These are phyloP conservation scores for Carpinus viminea DNA, from an alignment of 306 rosid genomes.

Conservation along the genomic window DNA sequence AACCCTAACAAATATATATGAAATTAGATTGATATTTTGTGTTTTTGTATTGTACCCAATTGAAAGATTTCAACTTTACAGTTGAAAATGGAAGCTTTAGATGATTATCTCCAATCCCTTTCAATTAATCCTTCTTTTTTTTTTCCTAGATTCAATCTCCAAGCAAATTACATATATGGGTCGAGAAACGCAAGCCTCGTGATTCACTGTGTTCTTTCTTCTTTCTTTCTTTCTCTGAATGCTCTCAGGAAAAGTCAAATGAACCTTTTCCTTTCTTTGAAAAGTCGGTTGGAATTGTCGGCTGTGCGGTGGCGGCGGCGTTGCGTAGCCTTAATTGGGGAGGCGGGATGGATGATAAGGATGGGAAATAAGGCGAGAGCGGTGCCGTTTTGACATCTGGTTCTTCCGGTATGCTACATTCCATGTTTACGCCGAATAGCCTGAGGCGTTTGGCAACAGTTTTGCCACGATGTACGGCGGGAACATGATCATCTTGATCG, in stretches of 20 bases:
- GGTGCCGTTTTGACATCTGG: conserved; percentile 25
- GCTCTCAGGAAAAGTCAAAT: conserved; percentile 63
- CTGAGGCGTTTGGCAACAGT: conserved; percentile 40
- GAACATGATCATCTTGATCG: conserved; percentile 18
- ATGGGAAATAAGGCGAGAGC: conserved; percentile 17
- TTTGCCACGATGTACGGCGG: conserved; percentile 32
- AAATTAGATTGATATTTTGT: conserved; percentile 12
- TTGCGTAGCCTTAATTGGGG: conserved; percentile 44
- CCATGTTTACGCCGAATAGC: conserved; percentile 90
- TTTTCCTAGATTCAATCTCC: neutral
- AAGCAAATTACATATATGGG: neutral
- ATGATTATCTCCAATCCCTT: no score
- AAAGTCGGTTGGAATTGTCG: conserved; percentile 44
- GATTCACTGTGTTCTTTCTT: conserved; percentile 21
- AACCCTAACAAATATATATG: neutral
- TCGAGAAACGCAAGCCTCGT: neutral
- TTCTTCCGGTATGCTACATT: conserved; percentile 48
- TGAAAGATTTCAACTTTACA: conserved; percentile 29
- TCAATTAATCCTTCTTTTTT: no score
- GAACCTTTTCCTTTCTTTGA: conserved; percentile 52
- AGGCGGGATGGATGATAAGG: conserved; percentile 31
- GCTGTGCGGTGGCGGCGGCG: conserved; percentile 33
- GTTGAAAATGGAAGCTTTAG: no score
- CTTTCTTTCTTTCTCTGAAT: conserved; percentile 27
- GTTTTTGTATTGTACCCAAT: conserved; percentile 49